Conservation (phyloP, 176 grass and related monocot species). For the Saccharum spontaneum region DNA sequence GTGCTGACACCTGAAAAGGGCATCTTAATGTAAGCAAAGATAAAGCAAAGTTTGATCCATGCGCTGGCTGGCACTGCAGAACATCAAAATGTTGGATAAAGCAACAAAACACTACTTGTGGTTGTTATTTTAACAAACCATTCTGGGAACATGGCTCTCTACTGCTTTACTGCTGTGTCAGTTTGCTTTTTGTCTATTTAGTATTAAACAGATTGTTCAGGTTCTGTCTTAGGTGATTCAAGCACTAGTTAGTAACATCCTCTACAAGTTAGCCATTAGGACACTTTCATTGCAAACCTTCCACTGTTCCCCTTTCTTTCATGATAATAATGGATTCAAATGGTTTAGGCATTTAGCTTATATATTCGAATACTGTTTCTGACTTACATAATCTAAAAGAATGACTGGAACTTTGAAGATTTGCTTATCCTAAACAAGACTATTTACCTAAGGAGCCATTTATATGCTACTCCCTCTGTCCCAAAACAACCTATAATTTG, state of each 20-base stretch:
- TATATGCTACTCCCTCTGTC: neutral
- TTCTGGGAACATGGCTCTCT: constrained; percentile 1
- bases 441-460: neutral
- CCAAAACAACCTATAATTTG: neutral
- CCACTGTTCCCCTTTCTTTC: neutral
- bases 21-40: constrained; percentile 20
- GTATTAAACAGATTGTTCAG: neutral
- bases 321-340: neutral
- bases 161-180: constrained; percentile 3
- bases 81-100: constrained; percentile 32
- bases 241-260: neutral
- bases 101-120: neutral
- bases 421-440: neutral
- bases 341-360: neutral
- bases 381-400: neutral
- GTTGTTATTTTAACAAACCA: neutral
- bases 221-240: constrained; percentile 2
- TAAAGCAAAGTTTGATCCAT: constrained; percentile 9
- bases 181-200: neutral
- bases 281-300: neutral
- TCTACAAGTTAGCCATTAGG: constrained; percentile 8
- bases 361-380: neutral
- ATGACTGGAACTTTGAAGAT: neutral
- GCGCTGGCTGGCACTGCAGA: neutral
- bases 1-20: constrained; percentile 22